Conservation (phyloP, 345 rosid species). For the Dipteronia sinensis region DNA sequence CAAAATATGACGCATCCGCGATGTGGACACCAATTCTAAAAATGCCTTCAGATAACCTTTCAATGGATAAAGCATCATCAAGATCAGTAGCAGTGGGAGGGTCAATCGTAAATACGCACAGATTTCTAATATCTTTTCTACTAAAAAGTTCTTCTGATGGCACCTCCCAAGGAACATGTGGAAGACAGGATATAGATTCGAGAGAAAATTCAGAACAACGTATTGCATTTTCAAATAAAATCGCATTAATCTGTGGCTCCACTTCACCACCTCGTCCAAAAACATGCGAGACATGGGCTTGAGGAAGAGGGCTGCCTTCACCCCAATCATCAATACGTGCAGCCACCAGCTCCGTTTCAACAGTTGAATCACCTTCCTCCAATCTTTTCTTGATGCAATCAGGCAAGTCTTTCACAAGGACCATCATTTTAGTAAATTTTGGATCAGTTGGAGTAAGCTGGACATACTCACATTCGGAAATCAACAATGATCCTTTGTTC, state of each 20-base stretch:
- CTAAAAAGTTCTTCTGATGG: conserved; percentile 56
- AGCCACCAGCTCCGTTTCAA: conserved; percentile 77
- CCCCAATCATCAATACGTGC: conserved; percentile 68
- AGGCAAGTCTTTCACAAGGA: conserved; percentile 54
- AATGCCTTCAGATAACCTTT: conserved; percentile 53
- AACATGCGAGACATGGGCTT: conserved; percentile 47
- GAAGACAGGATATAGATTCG: conserved; percentile 64
- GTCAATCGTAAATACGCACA: conserved; percentile 78
- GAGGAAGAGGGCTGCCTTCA: conserved; percentile 64
- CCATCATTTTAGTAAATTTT: conserved; percentile 72
- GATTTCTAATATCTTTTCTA: conserved; percentile 71
- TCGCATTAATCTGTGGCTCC: conserved; percentile 68
- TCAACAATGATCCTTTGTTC: conserved; percentile 33
- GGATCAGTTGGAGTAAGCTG: conserved; percentile 68
- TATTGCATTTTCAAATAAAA: conserved; percentile 69
- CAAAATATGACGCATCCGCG: conserved; percentile 86
- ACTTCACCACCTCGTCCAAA: conserved; percentile 77
- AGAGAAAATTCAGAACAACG: conserved; percentile 61
- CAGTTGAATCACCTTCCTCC: conserved; percentile 55
- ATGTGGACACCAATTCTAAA: conserved; percentile 89
- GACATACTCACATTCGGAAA: conserved; percentile 45
- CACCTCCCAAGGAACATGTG: conserved; percentile 69
- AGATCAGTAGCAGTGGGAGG: conserved; percentile 78
- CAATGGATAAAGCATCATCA: conserved; percentile 90
- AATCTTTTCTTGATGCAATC: conserved; percentile 64